These are phyloP conservation scores for Pleoardoris graminearum DNA, from an alignment of 2,329 filamentous ascomycete species.

Conservation along the genomic window DNA sequence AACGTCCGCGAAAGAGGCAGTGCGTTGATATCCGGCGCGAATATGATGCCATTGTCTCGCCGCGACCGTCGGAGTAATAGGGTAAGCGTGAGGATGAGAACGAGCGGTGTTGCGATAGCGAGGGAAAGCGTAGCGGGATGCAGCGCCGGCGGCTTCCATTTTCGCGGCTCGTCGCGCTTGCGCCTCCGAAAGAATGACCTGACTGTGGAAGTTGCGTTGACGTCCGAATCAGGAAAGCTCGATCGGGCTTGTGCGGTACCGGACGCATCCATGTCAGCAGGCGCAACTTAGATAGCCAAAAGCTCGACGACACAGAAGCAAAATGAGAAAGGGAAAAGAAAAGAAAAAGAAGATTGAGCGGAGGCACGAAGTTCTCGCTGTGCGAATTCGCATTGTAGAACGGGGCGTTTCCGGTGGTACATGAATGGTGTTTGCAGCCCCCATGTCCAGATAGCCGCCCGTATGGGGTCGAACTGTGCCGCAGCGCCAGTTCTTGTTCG, in stretches of 20 bases:
- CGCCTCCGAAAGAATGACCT: neutral
- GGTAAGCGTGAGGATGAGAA: slow-evolving; percentile 52
- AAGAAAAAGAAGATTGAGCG: neutral
- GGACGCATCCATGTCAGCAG: neutral
- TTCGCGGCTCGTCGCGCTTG: neutral
- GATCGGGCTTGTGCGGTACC: too few relatives aligned
- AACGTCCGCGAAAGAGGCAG: slow-evolving; percentile 51
- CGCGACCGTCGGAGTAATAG: slow-evolving; percentile 49
- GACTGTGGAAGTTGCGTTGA: too few relatives aligned
- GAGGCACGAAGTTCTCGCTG: neutral
- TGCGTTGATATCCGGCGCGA: slow-evolving; percentile 39
- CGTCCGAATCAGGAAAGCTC: slow-evolving; percentile 1
- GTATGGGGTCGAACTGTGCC: slow-evolving; percentile 3
- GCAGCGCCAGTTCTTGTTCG: slow-evolving; percentile 5
- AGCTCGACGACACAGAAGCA: neutral
- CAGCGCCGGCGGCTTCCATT: slow-evolving; percentile 28
- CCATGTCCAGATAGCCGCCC: slow-evolving; percentile 3
- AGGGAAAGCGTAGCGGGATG: slow-evolving; percentile 18
- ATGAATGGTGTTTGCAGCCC: neutral
- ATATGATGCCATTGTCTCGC: slow-evolving; percentile 49
- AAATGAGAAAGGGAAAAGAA: neutral
- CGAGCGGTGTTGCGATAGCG: slow-evolving; percentile 16
- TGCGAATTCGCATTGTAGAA: neutral
- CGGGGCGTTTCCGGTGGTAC: neutral
- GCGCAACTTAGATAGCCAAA: neutral